Conservation (phyloP, 495 filamentous ascomycete genomes). For the Aspergillus heteromorphus region DNA sequence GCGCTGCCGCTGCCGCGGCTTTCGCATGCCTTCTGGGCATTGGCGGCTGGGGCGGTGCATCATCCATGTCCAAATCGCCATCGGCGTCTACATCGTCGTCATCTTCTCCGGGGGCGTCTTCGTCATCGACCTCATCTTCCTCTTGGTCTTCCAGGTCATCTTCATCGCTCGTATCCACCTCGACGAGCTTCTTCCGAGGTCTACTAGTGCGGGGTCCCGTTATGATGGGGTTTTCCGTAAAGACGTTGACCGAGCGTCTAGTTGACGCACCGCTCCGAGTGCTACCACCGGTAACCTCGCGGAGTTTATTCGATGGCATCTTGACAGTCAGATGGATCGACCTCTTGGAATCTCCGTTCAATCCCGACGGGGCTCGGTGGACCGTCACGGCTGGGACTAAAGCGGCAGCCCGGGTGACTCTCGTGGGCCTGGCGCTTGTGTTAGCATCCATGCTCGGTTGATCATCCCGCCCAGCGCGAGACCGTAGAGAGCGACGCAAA, state of each 20-base stretch:
- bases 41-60: constrained; percentile 40
- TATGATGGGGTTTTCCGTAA: constrained; percentile 53
- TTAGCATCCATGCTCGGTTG: constrained; percentile 37
- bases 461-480: constrained; percentile 37
- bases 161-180: constrained; percentile 56
- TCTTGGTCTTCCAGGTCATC: constrained; percentile 49
- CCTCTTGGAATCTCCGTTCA: constrained; percentile 51
- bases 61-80: constrained; percentile 54
- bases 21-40: constrained; percentile 27
- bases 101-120: constrained; percentile 42
- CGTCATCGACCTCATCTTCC: constrained; percentile 48
- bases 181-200: constrained; percentile 63
- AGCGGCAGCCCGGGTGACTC: constrained; percentile 32
- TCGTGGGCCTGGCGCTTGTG: constrained; percentile 26
- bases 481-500: constrained; percentile 46
- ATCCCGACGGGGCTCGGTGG: constrained; percentile 50
- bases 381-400: constrained; percentile 40
- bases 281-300: constrained; percentile 57
- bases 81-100: constrained; percentile 54
- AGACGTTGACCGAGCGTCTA: constrained; percentile 41
- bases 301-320: constrained; percentile 74
- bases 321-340: constrained; percentile 79
- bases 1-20: constrained; percentile 18
- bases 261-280: constrained; percentile 18
- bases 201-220: constrained; percentile 58